A percentile compares a stretch with the other conserved stretches of the same genome.
These are phyloP conservation scores for Sordaria brevicollis DNA, from an alignment of 495 filamentous ascomycete species.

Conservation along the genomic window DNA sequence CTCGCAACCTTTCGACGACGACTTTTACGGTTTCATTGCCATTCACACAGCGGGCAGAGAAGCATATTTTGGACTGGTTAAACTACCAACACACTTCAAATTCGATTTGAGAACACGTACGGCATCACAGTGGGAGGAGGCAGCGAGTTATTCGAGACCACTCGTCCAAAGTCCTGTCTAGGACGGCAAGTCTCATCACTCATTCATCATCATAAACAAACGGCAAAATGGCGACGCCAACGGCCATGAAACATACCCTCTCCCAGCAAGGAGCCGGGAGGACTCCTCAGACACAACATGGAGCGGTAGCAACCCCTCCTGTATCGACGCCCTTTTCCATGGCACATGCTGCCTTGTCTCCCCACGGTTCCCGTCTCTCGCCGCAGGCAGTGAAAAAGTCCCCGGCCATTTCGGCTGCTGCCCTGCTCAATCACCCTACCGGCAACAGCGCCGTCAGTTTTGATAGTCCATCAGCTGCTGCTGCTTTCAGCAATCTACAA, in stretches of 20 bases:
- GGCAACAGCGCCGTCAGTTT: constrained; percentile 33
- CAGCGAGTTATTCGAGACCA: not conserved
- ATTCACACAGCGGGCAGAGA: not conserved
- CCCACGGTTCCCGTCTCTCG: constrained; percentile 37
- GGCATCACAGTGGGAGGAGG: not conserved
- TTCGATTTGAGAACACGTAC: not conserved
- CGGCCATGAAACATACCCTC: constrained; percentile 32
- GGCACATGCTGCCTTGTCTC: constrained; percentile 40
- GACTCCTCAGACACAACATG: constrained; percentile 34
- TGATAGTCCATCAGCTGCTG: constrained; percentile 42
- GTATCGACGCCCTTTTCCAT: constrained; percentile 46
- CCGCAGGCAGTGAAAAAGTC: constrained; percentile 48
- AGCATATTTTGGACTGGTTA: not conserved
- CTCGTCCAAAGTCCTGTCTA: not conserved
- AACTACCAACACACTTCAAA: not conserved
- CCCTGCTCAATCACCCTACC: constrained; percentile 25
- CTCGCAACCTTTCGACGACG: not conserved
- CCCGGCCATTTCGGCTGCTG: constrained; percentile 29
- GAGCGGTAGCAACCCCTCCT: constrained; percentile 41
- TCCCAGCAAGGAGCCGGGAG: constrained; percentile 33
- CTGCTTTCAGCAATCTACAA: constrained; percentile 36
- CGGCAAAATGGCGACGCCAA: constrained; percentile 40
- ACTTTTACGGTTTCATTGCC: not conserved
- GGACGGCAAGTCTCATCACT: not conserved
- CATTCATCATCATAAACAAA: not conserved